Base-by-base conservation (phyloP, 2,329 filamentous ascomycete genomes). In the Lachnellula subtilissima region DNA sequence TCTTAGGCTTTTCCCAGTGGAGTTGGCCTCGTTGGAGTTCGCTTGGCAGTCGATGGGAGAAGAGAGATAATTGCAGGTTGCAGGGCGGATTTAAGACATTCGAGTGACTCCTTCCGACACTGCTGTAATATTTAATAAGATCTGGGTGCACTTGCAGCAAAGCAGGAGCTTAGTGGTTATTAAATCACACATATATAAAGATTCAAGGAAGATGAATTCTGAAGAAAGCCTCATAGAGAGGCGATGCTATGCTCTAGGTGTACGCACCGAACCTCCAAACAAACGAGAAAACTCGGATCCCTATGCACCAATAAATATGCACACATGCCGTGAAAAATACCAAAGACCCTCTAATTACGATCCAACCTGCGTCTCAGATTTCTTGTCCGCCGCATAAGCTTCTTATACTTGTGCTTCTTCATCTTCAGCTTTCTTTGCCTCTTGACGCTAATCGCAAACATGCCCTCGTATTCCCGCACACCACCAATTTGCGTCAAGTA, bases 351-450 rank as follows among this genome's bases (percentile, higher is more conserved):
- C 64, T 70, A 70, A 59, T 67, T 69, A 56, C 68, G 65, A 61
- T 70, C 69, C 59, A 70, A 62, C 51, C 92, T 96, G 71, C 91
- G 85, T 71, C 93, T 87, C 78, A 91, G 74, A 71, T 90, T 93
- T 72, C 93, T 85, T 69, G 93, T 97, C 74, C 85, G 83, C 80
- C 88, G 89, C 89, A 96, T 91, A 65, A 97, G 79, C 84, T 99
- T 99, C 91, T 97, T 97, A 76, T 96, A 96, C 86, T 99, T 99
- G 83, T 97, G 93, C 84, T 97, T 99, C 89, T 99, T 99, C 92
- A 99, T 99, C 84, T 91, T 96, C 70, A 97, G 77, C 78, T 94
- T 95, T 70, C 91, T 81, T 75, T 96, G 91, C 73, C 94, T 83
- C 80, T 87, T 91, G 65, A 97, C 93, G 70, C 90, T 96, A 71